phyloP scores from a whole-genome alignment of 768 basidiomycete genomes.

The Goffeauzyma gilvescens region DNA sequence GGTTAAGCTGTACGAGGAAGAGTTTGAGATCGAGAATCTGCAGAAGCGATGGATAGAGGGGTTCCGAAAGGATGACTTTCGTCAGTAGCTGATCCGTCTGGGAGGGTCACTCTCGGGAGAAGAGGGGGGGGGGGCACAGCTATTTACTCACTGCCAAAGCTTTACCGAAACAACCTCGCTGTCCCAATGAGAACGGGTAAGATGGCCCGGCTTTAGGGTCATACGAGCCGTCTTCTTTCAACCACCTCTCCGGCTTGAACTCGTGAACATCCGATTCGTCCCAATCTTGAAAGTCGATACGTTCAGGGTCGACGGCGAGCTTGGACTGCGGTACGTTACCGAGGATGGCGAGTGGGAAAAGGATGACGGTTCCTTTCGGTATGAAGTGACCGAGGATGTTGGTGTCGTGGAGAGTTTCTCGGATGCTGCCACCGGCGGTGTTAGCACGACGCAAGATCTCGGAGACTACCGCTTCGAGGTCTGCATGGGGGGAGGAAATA shows the following conservation, averaged over 20 bases:
- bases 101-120: background rate
- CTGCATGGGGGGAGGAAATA: no score
- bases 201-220: slow-evolving; percentile 19
- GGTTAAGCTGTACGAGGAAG: slow-evolving; percentile 19
- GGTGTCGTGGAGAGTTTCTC: slow-evolving; percentile 19
- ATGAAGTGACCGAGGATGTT: slow-evolving; percentile 19
- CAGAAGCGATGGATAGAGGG: background rate
- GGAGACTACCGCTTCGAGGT: slow-evolving; percentile 24
- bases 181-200: slow-evolving; percentile 22
- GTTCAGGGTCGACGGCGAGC: background rate
- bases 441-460: slow-evolving; percentile 20
- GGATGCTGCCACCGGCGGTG: slow-evolving; percentile 15
- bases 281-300: slow-evolving; percentile 8
- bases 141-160: slow-evolving; percentile 19
- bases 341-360: slow-evolving; percentile 6
- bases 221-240: slow-evolving; percentile 11
- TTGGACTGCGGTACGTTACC: background rate
- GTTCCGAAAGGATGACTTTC: no score
- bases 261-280: slow-evolving; percentile 1
- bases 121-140: no score
- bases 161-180: slow-evolving; percentile 25
- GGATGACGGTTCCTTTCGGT: slow-evolving; percentile 18
- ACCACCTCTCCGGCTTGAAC: slow-evolving; percentile 25
- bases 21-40: slow-evolving; percentile 23
- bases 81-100: background rate